phyloP scores from a whole-genome alignment of 129 eudicot species.

The Arctium lappa region DNA sequence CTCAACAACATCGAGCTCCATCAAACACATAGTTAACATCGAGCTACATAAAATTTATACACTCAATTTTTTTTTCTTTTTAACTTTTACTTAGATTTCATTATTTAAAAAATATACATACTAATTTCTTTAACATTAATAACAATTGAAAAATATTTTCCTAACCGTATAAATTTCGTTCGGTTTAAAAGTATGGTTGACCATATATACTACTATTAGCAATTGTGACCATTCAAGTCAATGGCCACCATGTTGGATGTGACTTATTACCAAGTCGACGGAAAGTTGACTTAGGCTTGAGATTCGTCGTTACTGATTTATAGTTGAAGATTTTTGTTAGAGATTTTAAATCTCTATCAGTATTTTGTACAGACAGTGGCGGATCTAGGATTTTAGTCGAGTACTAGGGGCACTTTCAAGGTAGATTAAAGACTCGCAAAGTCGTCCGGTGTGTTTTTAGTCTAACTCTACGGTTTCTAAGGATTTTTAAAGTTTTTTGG shows the following conservation, averaged over 20 bases:
- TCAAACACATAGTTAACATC: background rate
- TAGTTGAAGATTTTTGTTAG: background rate
- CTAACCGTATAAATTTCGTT: background rate
- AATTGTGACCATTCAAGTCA: background rate
- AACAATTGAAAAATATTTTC: background rate
- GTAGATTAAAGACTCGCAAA: too few species aligned
- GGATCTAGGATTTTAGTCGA: too few species aligned
- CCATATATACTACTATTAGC: background rate
- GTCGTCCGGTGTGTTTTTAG: too few species aligned
- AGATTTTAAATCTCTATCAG: background rate
- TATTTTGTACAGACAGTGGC: background rate
- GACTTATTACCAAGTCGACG: background rate
- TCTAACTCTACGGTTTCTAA: too few species aligned
- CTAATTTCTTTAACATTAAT: background rate
- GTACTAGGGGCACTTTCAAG: too few species aligned
- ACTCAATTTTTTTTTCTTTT: background rate
- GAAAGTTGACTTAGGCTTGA: background rate
- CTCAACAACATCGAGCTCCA: background rate
- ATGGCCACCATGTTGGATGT: background rate
- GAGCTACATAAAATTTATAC: background rate
- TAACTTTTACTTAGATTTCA: background rate
- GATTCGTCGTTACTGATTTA: background rate
- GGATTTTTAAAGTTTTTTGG: too few species aligned
- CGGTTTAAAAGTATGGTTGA: background rate
- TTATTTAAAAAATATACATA: background rate